phyloP scores from a whole-genome alignment of 2,329 filamentous ascomycete species.

The Fusarium lateritium region DNA sequence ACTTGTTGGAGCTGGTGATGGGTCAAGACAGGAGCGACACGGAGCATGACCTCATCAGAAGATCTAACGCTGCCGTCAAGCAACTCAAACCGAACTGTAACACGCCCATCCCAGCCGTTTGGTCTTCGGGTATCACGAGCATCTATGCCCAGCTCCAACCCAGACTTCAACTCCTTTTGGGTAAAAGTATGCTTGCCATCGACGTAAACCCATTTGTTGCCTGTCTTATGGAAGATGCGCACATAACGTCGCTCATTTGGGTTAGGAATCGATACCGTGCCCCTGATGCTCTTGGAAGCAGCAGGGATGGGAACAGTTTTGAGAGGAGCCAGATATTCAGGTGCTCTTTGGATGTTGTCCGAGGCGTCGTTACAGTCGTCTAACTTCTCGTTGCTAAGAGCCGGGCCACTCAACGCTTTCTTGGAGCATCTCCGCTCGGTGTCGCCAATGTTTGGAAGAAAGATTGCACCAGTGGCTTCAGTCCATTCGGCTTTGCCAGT shows the following conservation, averaged over 20 bases:
- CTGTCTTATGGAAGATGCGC: constrained; percentile 47
- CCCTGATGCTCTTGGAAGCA: constrained; percentile 18
- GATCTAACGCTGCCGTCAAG: constrained; percentile 18
- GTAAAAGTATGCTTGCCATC: constrained; percentile 48
- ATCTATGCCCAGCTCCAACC: constrained; percentile 54
- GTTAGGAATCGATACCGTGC: constrained; percentile 21
- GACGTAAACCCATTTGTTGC: constrained; percentile 44
- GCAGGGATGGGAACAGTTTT: constrained; percentile 47
- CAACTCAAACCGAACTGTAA: constrained; percentile 49
- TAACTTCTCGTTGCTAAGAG: constrained; percentile 37
- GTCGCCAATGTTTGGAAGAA: constrained; percentile 56
- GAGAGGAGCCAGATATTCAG: constrained; percentile 51
- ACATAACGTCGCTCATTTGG: constrained; percentile 30
- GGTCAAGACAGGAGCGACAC: constrained; percentile 53
- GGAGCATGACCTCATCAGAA: constrained; percentile 50
- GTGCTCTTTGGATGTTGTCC: constrained; percentile 49
- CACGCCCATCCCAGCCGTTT: constrained; percentile 46
- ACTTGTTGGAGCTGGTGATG: constrained; percentile 55
- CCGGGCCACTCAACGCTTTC: constrained; percentile 10
- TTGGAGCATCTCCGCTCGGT: constrained; percentile 49
- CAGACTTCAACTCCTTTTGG: constrained; percentile 45
- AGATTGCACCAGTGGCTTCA: constrained; percentile 49
- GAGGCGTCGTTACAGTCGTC: constrained; percentile 53
- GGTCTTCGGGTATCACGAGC: constrained; percentile 46
- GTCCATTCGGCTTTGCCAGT: constrained; percentile 46